Evolutionary conservation across 225 moss, liverwort and hornwort genomes (phyloP), one percentile per base, ranked within the genome.

Genomic region (Ulota crispa): DNA sequence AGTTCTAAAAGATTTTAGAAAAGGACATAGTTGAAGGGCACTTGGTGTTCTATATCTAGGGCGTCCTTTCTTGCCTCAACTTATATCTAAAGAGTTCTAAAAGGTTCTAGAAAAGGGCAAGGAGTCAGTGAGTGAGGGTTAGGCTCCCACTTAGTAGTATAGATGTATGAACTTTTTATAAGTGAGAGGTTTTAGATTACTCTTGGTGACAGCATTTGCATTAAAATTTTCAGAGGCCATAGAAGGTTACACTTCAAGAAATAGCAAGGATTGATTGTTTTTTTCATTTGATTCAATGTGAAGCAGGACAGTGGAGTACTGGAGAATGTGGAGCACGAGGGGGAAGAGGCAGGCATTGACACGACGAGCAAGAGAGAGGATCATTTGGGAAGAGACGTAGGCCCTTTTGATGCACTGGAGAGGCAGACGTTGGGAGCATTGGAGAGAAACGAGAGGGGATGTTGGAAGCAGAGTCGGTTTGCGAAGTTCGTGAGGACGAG

Each of bases 381-480:
- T 6, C 71, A 64, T 34, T 82, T 85, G 43, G 90, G 93, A n/a
- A 84, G 60, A 60, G 56, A 87, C 16, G 87, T 93, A 6, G 93
- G 91, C 8, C 89, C 93, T 34, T 94, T 94, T 60, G 93, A 92
- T 64, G 45, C 76, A 16, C 26, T 77, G 39, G 88, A 84, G 81
- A 83, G 82, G 24, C 80, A 56, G 66, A 54, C 83, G 64, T 54
- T 87, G 70, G 41, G 53, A 16, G 41, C 79, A 52, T 36, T 84
- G 64, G 56, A n/a, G n/a, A n/a, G n/a, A n/a, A n/a, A n/a, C n/a
- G n/a, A n/a, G n/a, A n/a, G 57, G 31, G 63, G 60, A 28, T 89
- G 84, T 54, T 41, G 61, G 7, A 83, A 72, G 60, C 57, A 67
- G 71, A 67, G 78, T 36, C 72, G 83, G 9, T 92, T 94, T 70